Base-by-base conservation (phyloP, 2,329 filamentous ascomycete species). In the Aspergillus puulaauensis region DNA sequence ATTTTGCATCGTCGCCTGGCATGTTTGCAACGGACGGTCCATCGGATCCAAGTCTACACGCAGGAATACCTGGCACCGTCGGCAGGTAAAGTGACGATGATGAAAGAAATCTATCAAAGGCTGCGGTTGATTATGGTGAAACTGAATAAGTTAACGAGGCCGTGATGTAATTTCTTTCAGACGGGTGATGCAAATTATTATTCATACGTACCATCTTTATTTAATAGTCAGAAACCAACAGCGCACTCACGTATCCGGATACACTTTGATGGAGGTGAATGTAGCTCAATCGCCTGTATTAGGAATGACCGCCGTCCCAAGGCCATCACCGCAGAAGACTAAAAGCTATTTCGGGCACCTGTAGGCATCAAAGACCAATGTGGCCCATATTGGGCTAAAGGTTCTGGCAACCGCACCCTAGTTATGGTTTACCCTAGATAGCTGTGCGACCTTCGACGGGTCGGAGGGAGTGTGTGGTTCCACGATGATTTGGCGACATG, bases 51-150 rank as follows among this genome's bases (percentile, higher is more conserved):
- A 12, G 47, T 58, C 4, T 70, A 64, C 40, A 67, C 65, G 46
- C 67, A 71, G 47, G 63, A 70, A 37, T 56, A 64, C 23, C 43
- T 67, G 27, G 49, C 61, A 2, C 53, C 56, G 2, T 62, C 68
- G 3, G 53, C 57, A 2, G 70, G 69, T 9, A 62, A 64, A 27
- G 35, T 70, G 39, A 52, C 65, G 4, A 70, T 74, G 69, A 70
- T 71, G 21, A 66, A 66, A 58, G 70, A 71, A 50, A 73, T 67
- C 6, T 69, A 73, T 58, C 61, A 63, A 40, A 60, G 68, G 41
- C 47, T 73, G 52, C 68, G 68, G 52, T 39, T 68, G 39, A 59
- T 71, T 15, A 68, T 73, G 59, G 67, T 68, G 62, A 70, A 64
- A 52, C 61, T 71, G 46, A 70, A 68, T 53, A 61, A 65, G 58